Evolutionary conservation across 805 yeast genomes (phyloP).

Genomic region (Lipomyces yamanashiensis): DNA sequence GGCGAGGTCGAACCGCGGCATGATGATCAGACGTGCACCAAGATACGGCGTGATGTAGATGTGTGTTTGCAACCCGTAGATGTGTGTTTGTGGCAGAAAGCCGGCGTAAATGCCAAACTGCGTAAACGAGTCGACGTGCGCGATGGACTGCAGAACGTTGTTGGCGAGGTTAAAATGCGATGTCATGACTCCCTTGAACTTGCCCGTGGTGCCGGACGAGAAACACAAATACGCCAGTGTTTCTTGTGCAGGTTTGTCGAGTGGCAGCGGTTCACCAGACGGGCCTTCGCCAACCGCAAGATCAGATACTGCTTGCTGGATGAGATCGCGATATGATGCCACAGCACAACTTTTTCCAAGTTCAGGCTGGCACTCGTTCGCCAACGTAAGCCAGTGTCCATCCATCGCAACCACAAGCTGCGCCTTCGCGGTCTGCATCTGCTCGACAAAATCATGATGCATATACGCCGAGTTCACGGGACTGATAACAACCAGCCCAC

Average conservation of each 20-base stretch:
- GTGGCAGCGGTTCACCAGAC: slow-evolving; percentile 20
- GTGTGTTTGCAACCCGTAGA: slow-evolving; percentile 44
- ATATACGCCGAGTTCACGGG: slow-evolving; percentile 21
- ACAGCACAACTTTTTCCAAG: neutral
- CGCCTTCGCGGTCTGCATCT: slow-evolving; percentile 19
- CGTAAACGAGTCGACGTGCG: neutral
- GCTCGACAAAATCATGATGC: slow-evolving; percentile 12
- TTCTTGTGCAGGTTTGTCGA: slow-evolving; percentile 12
- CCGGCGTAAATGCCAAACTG: slow-evolving; percentile 43
- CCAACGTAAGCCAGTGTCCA: slow-evolving; percentile 13
- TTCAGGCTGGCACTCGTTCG: neutral
- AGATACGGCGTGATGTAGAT: slow-evolving; percentile 38
- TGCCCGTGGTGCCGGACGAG: slow-evolving; percentile 54
- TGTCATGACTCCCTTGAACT: slow-evolving; percentile 77
- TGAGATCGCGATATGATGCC: slow-evolving; percentile 1
- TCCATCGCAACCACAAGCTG: slow-evolving; percentile 12
- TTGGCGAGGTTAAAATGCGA: slow-evolving; percentile 59
- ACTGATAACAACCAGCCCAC: slow-evolving; percentile 18
- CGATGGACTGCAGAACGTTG: slow-evolving; percentile 41
- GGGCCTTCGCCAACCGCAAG: slow-evolving; percentile 7
- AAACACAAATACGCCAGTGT: slow-evolving; percentile 41
- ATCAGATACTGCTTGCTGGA: slow-evolving; percentile 3
- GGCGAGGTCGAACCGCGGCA: slow-evolving; percentile 45
- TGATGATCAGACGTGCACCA: slow-evolving; percentile 26
- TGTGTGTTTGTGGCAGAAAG: slow-evolving; percentile 45